Evolutionary conservation across 116 monocot genomes (phyloP), one percentile per base, ranked within the genome.

Genomic region (Dioscorea cayenensis): DNA sequence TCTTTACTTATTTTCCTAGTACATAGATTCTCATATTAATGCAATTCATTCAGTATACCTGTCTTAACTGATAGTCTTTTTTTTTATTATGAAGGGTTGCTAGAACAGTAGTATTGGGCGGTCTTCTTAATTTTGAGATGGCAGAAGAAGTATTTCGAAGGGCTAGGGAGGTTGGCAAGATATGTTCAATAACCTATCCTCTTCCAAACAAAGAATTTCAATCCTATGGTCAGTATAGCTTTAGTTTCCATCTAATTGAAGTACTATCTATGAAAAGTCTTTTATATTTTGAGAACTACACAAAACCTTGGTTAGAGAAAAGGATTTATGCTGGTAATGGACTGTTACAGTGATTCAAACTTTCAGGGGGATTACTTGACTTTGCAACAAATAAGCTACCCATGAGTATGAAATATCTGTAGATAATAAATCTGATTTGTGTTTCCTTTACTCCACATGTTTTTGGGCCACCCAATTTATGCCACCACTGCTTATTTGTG

Each of bases 51-150:
- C 3, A 51, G 66, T 73, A 37, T 72, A 14, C n/a, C 16, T 36
- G 16, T 58, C 51, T 64, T 61, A 25, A 19, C 38, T 65, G 17
- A 21, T 27, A 16, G 32, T 36, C 38, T 58, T 73, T 66, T 63
- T 43, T 82, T 17, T 28, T 21, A 37, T 48, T 12, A 10, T 80
- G 63, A 75, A 96, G 92, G 92, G 83, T 92, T 86, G 96, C 96
- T 51, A 84, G 86, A 77, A 96, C 92, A 64, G 90, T 96, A 43
- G 72, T 96, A 81, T 86, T 92, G 81, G 96, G 92, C 43, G 84
- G 90, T 37, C 77, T 94, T 65, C 69, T 74, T 51, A 76, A 76
- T 83, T 79, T 82, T 81, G 88, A 90, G 62, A 88, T 88, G 88
- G 90, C 90, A 70, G 75, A 25, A 75, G 92, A 96, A 81, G 85